Evolutionary conservation across 768 basidiomycete genomes (phyloP), one percentile per base, ranked within the genome.

Genomic region (Hypholoma fasciculare): DNA sequence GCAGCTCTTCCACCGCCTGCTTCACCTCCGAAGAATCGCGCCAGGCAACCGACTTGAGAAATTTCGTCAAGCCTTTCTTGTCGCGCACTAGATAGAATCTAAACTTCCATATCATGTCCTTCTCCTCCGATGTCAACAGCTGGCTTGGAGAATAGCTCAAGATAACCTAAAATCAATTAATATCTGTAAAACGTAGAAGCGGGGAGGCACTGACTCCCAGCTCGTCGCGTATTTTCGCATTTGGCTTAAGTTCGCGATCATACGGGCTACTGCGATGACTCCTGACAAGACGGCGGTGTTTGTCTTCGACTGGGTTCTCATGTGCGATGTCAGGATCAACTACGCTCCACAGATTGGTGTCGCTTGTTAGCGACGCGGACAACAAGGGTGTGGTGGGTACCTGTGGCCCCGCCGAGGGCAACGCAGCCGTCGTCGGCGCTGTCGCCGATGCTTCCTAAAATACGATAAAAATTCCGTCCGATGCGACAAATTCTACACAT

Each of bases 41-140:
- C 97, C 97, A 98, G 17, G 96, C 94, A 38, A 99, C 97, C 30
- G 94, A 94, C 71, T 94, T 98, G 53, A 99, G 81, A 74, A 99
- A 99, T 71, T 99, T 99, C 36, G 96, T 98, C 40, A 98, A 81
- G 2, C 96, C 95, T 9, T 92, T 87, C 73, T 94, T 96, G 71
- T 96, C 93, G 36, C 94, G 79, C 2, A 89, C 86, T 11, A 99
- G 86, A 63, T 97, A 98, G 75, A 98, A 99, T n/a, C 97, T 85
- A 80, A 96, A 99, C 71, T 96, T 96, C 97, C 97, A 99, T 39
- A 98, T 88, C 42, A 96, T 77, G 64, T 98, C 96, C 68, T 96
- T 97, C 74, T 98, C 96, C 66, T 95, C 92, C 0, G 94, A 87
- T 3, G 85, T 91, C 7, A 99, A 78, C 9, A 83, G 80, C 58